Conservation (phyloP, 192 early-diverging fungal species). For the Gryganskiella cystojenkinii region DNA sequence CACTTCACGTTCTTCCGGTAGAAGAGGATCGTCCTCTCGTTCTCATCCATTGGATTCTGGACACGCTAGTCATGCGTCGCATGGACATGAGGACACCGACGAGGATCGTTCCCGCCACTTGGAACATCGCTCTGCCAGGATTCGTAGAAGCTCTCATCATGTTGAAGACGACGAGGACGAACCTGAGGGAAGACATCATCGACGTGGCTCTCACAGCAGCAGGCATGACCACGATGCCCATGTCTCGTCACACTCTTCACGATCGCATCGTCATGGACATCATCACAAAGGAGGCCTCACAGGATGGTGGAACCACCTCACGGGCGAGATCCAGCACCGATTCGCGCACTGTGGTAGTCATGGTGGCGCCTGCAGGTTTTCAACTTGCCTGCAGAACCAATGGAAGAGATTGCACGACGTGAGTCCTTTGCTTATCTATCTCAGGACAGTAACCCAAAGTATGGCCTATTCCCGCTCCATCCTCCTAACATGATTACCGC, state of each 20-base stretch:
- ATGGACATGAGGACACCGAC: background rate
- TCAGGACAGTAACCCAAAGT: too few relatives aligned
- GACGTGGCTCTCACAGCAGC: background rate
- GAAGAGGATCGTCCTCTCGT: background rate
- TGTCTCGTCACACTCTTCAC: background rate
- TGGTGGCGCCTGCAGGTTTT: constrained; percentile 4
- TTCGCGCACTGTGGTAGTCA: constrained; percentile 6
- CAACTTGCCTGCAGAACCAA: constrained; percentile 3
- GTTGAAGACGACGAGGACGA: too few relatives aligned
- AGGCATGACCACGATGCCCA: background rate
- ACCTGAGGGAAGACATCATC: background rate
- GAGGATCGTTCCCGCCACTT: too few relatives aligned
- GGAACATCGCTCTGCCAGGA: too few relatives aligned
- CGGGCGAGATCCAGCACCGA: constrained; percentile 10
- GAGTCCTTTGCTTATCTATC: background rate
- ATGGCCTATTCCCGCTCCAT: too few relatives aligned
- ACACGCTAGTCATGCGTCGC: background rate
- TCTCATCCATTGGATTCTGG: background rate
- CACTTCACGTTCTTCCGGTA: constrained; percentile 1
- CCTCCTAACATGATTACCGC: too few relatives aligned
- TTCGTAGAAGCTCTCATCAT: too few relatives aligned
- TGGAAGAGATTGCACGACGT: constrained; percentile 25
- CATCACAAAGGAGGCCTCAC: background rate
- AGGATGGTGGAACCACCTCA: background rate
- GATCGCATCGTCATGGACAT: background rate